Evolutionary conservation across 495 filamentous ascomycete species (phyloP).

Genomic region (Podospora pseudopauciseta): DNA sequence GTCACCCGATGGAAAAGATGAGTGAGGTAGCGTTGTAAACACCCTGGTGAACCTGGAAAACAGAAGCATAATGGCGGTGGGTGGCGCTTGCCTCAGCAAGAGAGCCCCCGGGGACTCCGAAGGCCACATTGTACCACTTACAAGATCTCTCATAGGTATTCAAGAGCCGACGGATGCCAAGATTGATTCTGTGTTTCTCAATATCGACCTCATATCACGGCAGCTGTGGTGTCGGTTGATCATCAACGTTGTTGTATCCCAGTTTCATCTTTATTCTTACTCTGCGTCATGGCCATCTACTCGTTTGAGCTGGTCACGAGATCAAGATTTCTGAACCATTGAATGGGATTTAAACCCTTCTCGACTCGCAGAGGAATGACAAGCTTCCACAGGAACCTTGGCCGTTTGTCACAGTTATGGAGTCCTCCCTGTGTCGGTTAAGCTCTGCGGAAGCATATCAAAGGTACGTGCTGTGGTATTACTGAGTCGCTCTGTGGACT

Average conservation of each 20-base stretch:
- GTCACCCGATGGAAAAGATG: neutral
- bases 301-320: neutral
- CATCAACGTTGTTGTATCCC: neutral
- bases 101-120: neutral
- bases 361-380: neutral
- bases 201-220: neutral
- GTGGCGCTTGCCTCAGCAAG: neutral
- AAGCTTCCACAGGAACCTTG: neutral
- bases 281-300: neutral
- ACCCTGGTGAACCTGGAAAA: neutral
- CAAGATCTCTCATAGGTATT: neutral
- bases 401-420: neutral
- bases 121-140: neutral
- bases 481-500: neutral
- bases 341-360: neutral
- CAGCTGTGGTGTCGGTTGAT: neutral
- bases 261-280: neutral
- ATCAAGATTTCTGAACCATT: neutral
- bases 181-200: neutral
- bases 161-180: neutral
- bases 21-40: no score
- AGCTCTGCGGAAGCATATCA: neutral
- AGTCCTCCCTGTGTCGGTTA: neutral
- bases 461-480: neutral
- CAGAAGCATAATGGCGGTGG: neutral